Percentiles rank a stretch among this genome's conserved stretches.
Evolutionary conservation across 768 basidiomycete genomes (phyloP).

Genomic region (Pisolithus albus): DNA sequence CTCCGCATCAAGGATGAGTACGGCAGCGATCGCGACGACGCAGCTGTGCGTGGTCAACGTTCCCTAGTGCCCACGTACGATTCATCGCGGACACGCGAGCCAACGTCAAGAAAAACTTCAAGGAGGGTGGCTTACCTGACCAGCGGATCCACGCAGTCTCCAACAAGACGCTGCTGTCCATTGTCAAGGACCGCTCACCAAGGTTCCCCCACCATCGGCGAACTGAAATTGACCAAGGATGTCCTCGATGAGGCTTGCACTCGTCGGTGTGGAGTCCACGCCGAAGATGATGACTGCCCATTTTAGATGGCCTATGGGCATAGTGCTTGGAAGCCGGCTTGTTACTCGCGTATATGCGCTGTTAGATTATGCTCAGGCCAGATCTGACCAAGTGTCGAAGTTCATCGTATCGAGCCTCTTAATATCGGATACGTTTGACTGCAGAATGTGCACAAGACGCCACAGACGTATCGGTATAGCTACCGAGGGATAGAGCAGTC

Average conservation of each 20-base stretch:
- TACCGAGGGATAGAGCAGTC: no score
- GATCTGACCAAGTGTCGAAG: no score
- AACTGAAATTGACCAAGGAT: no score
- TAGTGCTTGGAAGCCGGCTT: no score
- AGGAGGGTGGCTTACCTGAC: constrained; percentile 11
- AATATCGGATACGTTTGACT: no score
- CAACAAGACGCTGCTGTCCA: constrained; percentile 7
- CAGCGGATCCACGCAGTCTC: constrained; percentile 19
- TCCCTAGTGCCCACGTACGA: constrained; percentile 8
- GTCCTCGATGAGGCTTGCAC: constrained; percentile 6
- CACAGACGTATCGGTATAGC: no score
- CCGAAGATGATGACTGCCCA: not conserved
- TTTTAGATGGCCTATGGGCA: no score
- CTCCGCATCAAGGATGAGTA: constrained; percentile 7
- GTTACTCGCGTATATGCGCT: no score
- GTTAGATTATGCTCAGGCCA: no score
- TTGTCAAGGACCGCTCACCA: constrained; percentile 3
- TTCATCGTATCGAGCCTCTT: no score
- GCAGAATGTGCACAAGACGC: no score
- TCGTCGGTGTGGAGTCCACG: constrained; percentile 1
- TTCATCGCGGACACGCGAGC: constrained; percentile 15
- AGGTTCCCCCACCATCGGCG: not conserved
- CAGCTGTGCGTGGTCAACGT: not conserved
- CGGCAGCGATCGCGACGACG: constrained; percentile 4
- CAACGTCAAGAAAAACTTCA: constrained; percentile 10